Conservation (phyloP, 305 asterid genomes). For the Fraxinus paxiana region DNA sequence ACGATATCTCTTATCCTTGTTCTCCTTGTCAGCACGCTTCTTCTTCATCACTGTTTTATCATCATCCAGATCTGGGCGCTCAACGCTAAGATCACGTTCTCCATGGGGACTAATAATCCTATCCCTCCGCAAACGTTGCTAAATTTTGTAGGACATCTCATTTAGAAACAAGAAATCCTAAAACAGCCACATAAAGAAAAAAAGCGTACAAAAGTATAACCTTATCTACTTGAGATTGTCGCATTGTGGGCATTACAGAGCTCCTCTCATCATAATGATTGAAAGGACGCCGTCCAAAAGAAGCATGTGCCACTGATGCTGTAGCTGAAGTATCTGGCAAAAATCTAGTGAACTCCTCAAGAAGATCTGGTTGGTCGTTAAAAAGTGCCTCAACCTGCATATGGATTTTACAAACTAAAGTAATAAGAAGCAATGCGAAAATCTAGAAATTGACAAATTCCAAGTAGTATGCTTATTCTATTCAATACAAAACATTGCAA, state of each 20-base stretch:
- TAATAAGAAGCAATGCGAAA: slow-evolving; percentile 5
- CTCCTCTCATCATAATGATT: slow-evolving; percentile 66
- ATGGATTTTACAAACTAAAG: slow-evolving; percentile 22
- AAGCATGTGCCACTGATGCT: slow-evolving; percentile 57
- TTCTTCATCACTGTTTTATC: slow-evolving; percentile 68
- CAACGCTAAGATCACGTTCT: slow-evolving; percentile 75
- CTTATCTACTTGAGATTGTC: slow-evolving; percentile 64
- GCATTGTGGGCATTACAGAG: slow-evolving; percentile 56
- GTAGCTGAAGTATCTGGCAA: slow-evolving; percentile 74
- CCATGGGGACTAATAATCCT: slow-evolving; percentile 59
- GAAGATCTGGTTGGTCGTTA: slow-evolving; percentile 81
- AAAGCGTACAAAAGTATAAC: slow-evolving; percentile 32
- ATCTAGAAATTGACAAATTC: not conserved
- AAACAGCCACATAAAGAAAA: slow-evolving; percentile 1
- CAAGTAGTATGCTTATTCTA: slow-evolving; percentile 9
- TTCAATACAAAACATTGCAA: not conserved
- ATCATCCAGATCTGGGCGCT: slow-evolving; percentile 76
- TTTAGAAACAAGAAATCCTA: slow-evolving; percentile 15
- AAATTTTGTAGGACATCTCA: slow-evolving; percentile 19
- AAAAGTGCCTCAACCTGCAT: slow-evolving; percentile 81
- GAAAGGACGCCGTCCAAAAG: slow-evolving; percentile 54
- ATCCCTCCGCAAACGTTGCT: slow-evolving; percentile 71
- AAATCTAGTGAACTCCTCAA: slow-evolving; percentile 90
- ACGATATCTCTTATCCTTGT: slow-evolving; percentile 62
- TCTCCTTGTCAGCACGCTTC: slow-evolving; percentile 74